Conservation (phyloP, 2,329 filamentous ascomycete genomes). For the Cordyceps tenuipes region DNA sequence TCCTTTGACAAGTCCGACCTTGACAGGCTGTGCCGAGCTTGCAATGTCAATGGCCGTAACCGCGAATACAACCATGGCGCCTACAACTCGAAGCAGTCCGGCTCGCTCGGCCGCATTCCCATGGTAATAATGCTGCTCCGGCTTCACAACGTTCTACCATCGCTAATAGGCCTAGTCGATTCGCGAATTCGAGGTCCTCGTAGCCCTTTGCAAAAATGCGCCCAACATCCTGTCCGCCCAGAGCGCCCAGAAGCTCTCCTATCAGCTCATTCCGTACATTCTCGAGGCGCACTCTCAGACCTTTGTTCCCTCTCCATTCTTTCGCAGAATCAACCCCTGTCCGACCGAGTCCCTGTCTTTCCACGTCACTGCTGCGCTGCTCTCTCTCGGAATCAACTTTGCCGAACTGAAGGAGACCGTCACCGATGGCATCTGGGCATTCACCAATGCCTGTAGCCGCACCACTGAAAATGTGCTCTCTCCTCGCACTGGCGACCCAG, state of each 20-base stretch:
- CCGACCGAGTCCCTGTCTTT: conserved; percentile 80
- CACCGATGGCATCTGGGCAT: conserved; percentile 58
- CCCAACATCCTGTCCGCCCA: conserved; percentile 61
- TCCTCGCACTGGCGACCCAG: conserved; percentile 46
- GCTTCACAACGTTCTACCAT: background rate
- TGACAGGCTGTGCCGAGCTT: conserved; percentile 52
- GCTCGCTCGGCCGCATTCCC: conserved; percentile 44
- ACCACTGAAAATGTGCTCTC: conserved; percentile 49
- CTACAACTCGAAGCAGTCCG: conserved; percentile 26
- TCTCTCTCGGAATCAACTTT: conserved; percentile 72
- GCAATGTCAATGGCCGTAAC: conserved; percentile 36
- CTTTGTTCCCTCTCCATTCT: conserved; percentile 72
- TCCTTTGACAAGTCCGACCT: conserved; percentile 56
- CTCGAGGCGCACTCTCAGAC: conserved; percentile 74
- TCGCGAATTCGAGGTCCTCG: conserved; percentile 82
- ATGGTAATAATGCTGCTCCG: conserved; percentile 47
- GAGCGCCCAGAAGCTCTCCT: conserved; percentile 69
- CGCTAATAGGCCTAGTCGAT: conserved; percentile 51
- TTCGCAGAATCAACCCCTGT: conserved; percentile 74
- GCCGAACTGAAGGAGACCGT: conserved; percentile 58
- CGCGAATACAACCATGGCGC: conserved; percentile 41
- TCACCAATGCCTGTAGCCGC: conserved; percentile 61
- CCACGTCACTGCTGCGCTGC: conserved; percentile 69
- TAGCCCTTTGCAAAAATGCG: conserved; percentile 86
- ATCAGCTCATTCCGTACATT: conserved; percentile 75